These are phyloP conservation scores for Didymella pomorum DNA, from an alignment of 2,329 filamentous ascomycete species.

Conservation along the genomic window DNA sequence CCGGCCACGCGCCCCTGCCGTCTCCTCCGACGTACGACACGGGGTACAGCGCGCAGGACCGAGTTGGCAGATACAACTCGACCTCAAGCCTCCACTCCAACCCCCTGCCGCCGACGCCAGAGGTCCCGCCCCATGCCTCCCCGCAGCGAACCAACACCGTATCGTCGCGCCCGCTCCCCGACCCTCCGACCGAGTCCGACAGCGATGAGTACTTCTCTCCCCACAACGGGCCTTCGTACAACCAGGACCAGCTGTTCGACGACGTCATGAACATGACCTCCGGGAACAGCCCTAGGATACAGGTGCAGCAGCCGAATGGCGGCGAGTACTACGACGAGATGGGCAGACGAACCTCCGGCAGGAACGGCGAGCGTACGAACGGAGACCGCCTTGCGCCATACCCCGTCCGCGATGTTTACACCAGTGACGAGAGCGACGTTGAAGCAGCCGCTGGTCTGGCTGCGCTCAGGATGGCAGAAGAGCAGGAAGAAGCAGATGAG, in stretches of 20 bases:
- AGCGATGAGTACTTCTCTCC: slow-evolving; percentile 51
- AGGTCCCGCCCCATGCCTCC: slow-evolving; percentile 59
- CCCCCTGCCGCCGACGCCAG: slow-evolving; percentile 58
- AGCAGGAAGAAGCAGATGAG: slow-evolving; percentile 71
- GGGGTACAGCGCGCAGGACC: slow-evolving; percentile 40
- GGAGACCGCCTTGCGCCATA: slow-evolving; percentile 54
- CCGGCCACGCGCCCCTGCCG: slow-evolving; percentile 47
- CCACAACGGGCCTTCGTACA: slow-evolving; percentile 42
- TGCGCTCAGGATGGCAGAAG: slow-evolving; percentile 84
- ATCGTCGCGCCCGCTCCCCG: slow-evolving; percentile 65
- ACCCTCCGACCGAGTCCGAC: slow-evolving; percentile 65
- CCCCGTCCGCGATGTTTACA: slow-evolving; percentile 39
- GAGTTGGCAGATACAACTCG: slow-evolving; percentile 42
- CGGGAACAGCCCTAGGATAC: slow-evolving; percentile 36
- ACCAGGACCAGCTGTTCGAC: slow-evolving; percentile 65
- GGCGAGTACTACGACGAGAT: slow-evolving; percentile 38
- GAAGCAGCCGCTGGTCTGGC: slow-evolving; percentile 85
- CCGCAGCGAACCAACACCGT: slow-evolving; percentile 62
- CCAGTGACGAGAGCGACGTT: slow-evolving; percentile 80
- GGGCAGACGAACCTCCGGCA: slow-evolving; percentile 33
- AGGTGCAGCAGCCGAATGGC: slow-evolving; percentile 48
- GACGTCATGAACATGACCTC: slow-evolving; percentile 62
- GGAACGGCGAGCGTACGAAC: slow-evolving; percentile 56
- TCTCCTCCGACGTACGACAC: slow-evolving; percentile 45
- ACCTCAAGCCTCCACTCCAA: slow-evolving; percentile 45